These are phyloP conservation scores for Komagataella phaffii DNA, from an alignment of 805 yeast genomes.

Conservation along the genomic window DNA sequence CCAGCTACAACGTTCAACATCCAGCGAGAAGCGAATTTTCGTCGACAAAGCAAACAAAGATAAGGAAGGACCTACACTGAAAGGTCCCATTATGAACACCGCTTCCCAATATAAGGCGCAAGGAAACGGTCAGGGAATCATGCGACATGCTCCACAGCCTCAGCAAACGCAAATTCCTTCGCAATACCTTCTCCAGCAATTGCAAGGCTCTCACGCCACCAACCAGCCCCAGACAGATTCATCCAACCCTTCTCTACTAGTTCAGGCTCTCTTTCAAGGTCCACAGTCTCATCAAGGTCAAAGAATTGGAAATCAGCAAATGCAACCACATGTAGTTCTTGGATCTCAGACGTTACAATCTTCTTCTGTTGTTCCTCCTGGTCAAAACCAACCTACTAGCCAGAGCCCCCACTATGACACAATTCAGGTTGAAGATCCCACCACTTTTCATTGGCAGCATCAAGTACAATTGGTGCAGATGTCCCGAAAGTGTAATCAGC, in stretches of 20 bases:
- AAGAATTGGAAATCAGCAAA: slow-evolving; percentile 14
- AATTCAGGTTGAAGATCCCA: slow-evolving; percentile 19
- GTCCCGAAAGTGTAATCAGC: slow-evolving; percentile 52
- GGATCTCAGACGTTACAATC: slow-evolving; percentile 7
- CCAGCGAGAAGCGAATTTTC: neutral
- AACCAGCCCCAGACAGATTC: slow-evolving; percentile 9
- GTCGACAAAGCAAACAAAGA: neutral
- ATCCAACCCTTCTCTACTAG: slow-evolving; percentile 19
- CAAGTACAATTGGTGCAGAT: slow-evolving; percentile 61
- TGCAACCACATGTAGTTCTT: slow-evolving; percentile 12
- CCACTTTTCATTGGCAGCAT: slow-evolving; percentile 56
- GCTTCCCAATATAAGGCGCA: neutral
- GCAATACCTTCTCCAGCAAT: slow-evolving; percentile 3
- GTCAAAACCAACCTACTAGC: slow-evolving; percentile 8
- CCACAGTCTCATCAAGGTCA: slow-evolving; percentile 20
- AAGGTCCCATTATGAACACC: neutral
- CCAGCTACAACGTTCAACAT: neutral
- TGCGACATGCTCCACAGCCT: neutral
- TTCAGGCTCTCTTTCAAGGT: slow-evolving; percentile 27
- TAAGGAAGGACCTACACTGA: neutral
- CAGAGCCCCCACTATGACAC: slow-evolving; percentile 15
- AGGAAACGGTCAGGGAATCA: neutral
- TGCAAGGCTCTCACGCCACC: slow-evolving; percentile 4
- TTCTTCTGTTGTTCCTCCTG: neutral
- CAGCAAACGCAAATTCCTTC: slow-evolving; percentile 8